A percentile compares a stretch with the other conserved stretches of the same genome.
phyloP scores from a whole-genome alignment of 169 alveolate genomes.

The Besnoitia besnoiti region DNA sequence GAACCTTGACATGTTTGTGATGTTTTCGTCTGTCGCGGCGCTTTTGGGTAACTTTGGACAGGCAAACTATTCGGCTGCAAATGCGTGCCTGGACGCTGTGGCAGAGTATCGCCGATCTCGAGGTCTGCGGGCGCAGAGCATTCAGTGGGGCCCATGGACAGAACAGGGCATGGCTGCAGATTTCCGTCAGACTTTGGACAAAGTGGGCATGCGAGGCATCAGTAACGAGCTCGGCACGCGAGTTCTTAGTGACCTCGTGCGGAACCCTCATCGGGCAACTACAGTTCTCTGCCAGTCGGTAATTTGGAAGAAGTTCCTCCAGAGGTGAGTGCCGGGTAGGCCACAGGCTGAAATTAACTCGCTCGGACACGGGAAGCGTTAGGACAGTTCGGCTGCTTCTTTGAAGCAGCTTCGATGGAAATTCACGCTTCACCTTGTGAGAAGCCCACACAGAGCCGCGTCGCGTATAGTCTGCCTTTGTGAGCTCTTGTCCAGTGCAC shows the following conservation, averaged over 20 bases:
- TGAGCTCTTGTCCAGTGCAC: background rate
- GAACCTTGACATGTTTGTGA: constrained; percentile 70
- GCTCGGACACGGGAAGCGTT: too few species aligned
- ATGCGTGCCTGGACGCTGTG: constrained; percentile 76
- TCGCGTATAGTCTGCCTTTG: background rate
- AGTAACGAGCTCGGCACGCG: constrained; percentile 78
- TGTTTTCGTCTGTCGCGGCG: constrained; percentile 79
- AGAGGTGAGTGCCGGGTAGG: too few species aligned
- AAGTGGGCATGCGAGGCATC: constrained; percentile 78
- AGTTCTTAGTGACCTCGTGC: constrained; percentile 69
- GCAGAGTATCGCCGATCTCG: constrained; percentile 73
- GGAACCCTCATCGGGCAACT: constrained; percentile 36
- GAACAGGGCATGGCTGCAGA: constrained; percentile 76
- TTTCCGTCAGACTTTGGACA: constrained; percentile 70
- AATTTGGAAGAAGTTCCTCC: constrained; percentile 68
- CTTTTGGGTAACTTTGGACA: constrained; percentile 80
- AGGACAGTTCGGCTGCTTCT: too few species aligned
- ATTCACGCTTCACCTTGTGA: background rate
- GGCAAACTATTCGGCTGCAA: constrained; percentile 81
- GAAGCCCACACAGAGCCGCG: background rate
- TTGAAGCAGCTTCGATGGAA: too few species aligned
- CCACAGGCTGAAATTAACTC: too few species aligned
- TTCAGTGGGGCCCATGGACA: constrained; percentile 85
- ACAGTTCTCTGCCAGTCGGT: constrained; percentile 68
- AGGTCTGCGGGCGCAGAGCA: constrained; percentile 74